Evolutionary conservation across 2,329 filamentous ascomycete genomes (phyloP).

Genomic region (Fusarium sp.): DNA sequence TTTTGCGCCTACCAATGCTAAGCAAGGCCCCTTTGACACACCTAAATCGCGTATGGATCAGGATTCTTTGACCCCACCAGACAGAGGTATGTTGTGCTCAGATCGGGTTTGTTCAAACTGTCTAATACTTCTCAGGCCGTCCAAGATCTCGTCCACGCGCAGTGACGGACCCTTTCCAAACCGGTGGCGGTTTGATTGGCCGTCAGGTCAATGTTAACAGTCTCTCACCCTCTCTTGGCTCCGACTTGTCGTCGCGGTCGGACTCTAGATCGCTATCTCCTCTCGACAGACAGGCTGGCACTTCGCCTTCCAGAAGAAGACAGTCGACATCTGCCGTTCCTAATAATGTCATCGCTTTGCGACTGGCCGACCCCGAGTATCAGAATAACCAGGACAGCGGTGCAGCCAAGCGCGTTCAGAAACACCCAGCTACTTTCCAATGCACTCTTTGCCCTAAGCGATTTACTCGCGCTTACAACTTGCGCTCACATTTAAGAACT

Average conservation of each 20-base stretch:
- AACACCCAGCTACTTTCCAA: slow-evolving; percentile 97
- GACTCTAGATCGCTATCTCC: slow-evolving; percentile 69
- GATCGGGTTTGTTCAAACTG: slow-evolving; percentile 4
- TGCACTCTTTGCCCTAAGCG: slow-evolving; percentile 93
- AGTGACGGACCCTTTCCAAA: slow-evolving; percentile 70
- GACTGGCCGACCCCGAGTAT: slow-evolving; percentile 88
- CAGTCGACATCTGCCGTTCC: slow-evolving; percentile 73
- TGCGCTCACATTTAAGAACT: slow-evolving; percentile 93
- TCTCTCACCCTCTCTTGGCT: slow-evolving; percentile 63
- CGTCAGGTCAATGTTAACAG: slow-evolving; percentile 55
- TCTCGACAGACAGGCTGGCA: slow-evolving; percentile 61
- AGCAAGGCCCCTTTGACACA: slow-evolving; percentile 54
- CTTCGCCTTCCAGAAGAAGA: slow-evolving; percentile 56
- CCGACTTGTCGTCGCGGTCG: slow-evolving; percentile 57
- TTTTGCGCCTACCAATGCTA: slow-evolving; percentile 79
- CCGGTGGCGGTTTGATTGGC: slow-evolving; percentile 54
- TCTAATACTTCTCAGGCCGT: slow-evolving; percentile 54
- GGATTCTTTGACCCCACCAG: slow-evolving; percentile 86
- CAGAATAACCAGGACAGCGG: slow-evolving; percentile 72
- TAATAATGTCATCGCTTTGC: slow-evolving; percentile 80
- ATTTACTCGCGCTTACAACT: slow-evolving; percentile 95
- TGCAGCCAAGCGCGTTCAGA: slow-evolving; percentile 85
- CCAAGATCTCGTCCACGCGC: slow-evolving; percentile 63
- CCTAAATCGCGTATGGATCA: slow-evolving; percentile 73
- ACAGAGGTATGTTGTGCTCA: slow-evolving; percentile 64